Evolutionary conservation across 2,329 filamentous ascomycete genomes (phyloP).

Genomic region (Teratosphaeria nubilosa): DNA sequence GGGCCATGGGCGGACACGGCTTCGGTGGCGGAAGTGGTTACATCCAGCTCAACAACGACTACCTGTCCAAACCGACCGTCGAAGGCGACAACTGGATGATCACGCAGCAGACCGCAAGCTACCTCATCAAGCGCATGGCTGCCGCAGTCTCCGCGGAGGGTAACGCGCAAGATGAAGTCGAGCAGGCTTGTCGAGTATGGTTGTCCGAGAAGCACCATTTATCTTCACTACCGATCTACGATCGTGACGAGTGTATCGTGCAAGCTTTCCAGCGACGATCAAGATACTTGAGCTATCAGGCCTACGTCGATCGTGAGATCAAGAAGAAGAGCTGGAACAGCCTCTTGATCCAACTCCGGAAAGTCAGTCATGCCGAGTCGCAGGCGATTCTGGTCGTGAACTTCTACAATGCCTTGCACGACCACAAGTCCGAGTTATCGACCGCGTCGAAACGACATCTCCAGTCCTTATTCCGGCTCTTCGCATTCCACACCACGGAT

Average conservation of each 20-base stretch:
- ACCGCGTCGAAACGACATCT: constrained; percentile 25
- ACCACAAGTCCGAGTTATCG: constrained; percentile 16
- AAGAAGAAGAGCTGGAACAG: constrained; percentile 40
- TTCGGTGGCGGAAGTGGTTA: constrained; percentile 44
- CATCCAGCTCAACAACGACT: constrained; percentile 42
- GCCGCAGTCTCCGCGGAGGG: constrained; percentile 28
- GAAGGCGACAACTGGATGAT: constrained; percentile 51
- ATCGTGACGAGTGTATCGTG: constrained; percentile 32
- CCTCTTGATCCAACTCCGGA: constrained; percentile 34
- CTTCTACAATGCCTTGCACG: constrained; percentile 33
- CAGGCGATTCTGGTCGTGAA: constrained; percentile 39
- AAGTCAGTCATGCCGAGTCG: constrained; percentile 37
- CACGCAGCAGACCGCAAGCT: constrained; percentile 42
- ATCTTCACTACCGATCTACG: constrained; percentile 22
- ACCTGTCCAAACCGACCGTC: constrained; percentile 44
- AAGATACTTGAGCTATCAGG: constrained; percentile 33
- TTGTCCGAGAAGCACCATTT: constrained; percentile 24
- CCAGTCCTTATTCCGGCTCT: constrained; percentile 37
- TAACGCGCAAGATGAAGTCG: constrained; percentile 29
- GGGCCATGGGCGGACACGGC: constrained; percentile 45
- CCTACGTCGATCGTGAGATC: constrained; percentile 35
- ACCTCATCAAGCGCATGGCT: constrained; percentile 44
- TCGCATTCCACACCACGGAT: constrained; percentile 39
- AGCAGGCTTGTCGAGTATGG: constrained; percentile 32
- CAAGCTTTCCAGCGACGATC: constrained; percentile 37